Percentiles rank a stretch among this genome's conserved stretches.
Evolutionary conservation across 2,329 filamentous ascomycete genomes (phyloP).

Genomic region (Nigrospora oryzae): DNA sequence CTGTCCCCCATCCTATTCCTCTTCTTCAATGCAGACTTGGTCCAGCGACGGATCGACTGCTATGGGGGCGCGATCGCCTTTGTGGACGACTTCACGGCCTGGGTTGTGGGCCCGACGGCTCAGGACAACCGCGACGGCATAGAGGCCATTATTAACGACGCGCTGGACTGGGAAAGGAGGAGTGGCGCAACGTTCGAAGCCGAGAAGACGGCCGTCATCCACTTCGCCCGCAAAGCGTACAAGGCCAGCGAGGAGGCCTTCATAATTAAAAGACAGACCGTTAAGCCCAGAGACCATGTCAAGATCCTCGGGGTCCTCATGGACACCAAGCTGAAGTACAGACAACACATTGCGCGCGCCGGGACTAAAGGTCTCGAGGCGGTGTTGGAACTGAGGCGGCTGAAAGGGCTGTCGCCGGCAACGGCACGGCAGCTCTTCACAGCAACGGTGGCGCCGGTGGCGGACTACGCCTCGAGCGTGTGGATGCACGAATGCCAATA

Average conservation of each 20-base stretch:
- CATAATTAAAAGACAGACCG: neutral
- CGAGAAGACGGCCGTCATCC: slow-evolving; percentile 48
- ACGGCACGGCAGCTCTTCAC: no score
- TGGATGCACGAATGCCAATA: no score
- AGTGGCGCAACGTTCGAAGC: slow-evolving; percentile 11
- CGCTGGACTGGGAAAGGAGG: slow-evolving; percentile 10
- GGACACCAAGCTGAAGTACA: slow-evolving; percentile 7
- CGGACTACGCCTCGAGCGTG: no score
- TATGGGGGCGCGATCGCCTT: slow-evolving; percentile 15
- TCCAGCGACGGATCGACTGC: slow-evolving; percentile 17
- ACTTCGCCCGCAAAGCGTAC: slow-evolving; percentile 43
- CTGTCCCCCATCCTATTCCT: slow-evolving; percentile 26
- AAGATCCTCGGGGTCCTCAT: slow-evolving; percentile 13
- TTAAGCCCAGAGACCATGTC: neutral
- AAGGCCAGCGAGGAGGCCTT: slow-evolving; percentile 23
- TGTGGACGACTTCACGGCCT: neutral
- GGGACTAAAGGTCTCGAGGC: neutral
- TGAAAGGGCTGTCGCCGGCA: no score
- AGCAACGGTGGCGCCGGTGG: no score
- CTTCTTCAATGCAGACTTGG: slow-evolving; percentile 16
- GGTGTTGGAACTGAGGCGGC: neutral
- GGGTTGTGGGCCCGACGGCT: neutral
- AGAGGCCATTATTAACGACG: slow-evolving; percentile 11
- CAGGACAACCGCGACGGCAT: slow-evolving; percentile 10
- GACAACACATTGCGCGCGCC: slow-evolving; percentile 7